Base-by-base conservation (phyloP, 345 rosid species). In the Linum tenue region DNA sequence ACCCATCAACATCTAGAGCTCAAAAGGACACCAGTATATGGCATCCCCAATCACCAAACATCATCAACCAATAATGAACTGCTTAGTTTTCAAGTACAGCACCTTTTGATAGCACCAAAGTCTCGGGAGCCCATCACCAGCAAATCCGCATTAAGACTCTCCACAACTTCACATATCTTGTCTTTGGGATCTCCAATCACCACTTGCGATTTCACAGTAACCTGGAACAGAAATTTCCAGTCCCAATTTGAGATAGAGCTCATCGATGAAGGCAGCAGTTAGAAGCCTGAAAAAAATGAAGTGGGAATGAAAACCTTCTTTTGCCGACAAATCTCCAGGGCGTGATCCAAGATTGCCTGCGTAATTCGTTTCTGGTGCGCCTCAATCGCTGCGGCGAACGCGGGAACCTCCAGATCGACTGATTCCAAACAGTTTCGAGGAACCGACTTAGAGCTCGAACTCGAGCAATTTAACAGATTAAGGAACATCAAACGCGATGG, bases 21-120 rank as follows among this genome's bases (percentile, higher is more conserved):
- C 14, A 3, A 7, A 12, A 48, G 53, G 31, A 22, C 31, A 48
- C 53, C 53, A 48, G 11, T 9, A 3, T 1, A 10, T 48, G 14
- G 14, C 3, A 48, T 48, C 15, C 9, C 53, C 14, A 48, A 15
- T 48, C 53, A 12, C 7, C 38, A 11, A 37, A 37, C 3, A 57
- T 16, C 31, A 57, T 17, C 3, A 17, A 9, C 36, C 8, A 63
- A 57, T 31, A 67, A 56, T 38, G 56, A 61, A 59, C 50, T 1
- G 14, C 14, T 36, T 3, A 35, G 10, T 17, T 37, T 39, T 55
- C 39, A 63, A 40, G 17, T 12, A 22, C 12, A 41, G 0, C 64
- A 88, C 99, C 97, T 90, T 73, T 90, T 90, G 62, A 92, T 86
- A 16, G 78, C 92, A 58, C 99, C 96, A 76, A 79, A 83, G 59